Conservation (phyloP, 441 rosid genomes). For the Populus hybrid region DNA sequence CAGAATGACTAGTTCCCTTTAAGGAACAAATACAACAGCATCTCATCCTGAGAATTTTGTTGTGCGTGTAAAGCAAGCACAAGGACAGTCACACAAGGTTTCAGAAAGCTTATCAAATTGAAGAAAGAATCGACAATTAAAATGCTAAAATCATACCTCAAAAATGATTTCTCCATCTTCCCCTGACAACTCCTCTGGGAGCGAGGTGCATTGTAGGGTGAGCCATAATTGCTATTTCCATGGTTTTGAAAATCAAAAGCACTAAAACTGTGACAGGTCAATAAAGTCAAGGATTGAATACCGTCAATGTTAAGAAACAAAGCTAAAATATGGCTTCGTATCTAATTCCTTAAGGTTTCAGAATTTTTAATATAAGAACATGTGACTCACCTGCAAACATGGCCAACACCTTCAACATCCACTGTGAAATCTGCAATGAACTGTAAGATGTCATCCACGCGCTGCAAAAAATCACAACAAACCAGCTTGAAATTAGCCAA, state of each 20-base stretch:
- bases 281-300: background rate
- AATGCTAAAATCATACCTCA: constrained; percentile 49
- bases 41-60: background rate
- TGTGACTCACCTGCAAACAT: constrained; percentile 75
- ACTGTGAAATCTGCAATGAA: constrained; percentile 81
- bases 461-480: constrained; percentile 48
- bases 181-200: constrained; percentile 88
- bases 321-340: background rate
- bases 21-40: background rate
- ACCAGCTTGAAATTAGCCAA: constrained; percentile 13
- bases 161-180: constrained; percentile 96
- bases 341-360: background rate
- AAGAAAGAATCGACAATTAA: background rate
- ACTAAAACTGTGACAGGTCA: constrained; percentile 64
- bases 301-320: background rate
- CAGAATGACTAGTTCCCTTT: background rate
- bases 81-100: background rate
- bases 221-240: constrained; percentile 86
- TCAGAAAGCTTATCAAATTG: background rate
- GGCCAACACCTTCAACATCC: constrained; percentile 93
- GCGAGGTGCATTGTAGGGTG: constrained; percentile 52
- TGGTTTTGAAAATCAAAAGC: constrained; percentile 80
- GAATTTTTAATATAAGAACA: background rate
- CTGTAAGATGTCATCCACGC: constrained; percentile 89
- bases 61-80: background rate